Base-by-base conservation (phyloP, 1,139 yeast species). In the Lodderomyces oxycetoniae region DNA sequence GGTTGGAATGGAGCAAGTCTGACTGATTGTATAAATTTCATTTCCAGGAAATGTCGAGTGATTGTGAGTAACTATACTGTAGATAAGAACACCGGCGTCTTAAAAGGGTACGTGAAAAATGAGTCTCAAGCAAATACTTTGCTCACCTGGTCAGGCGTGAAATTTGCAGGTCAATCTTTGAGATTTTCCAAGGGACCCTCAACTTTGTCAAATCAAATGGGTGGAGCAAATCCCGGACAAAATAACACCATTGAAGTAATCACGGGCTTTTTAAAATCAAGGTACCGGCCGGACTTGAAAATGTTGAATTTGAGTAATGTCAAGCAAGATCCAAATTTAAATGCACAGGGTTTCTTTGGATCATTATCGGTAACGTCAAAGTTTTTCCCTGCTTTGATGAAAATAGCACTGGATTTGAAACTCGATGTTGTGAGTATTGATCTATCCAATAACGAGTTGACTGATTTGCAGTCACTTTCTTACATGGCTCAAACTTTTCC, bases 301-400 rank as follows among this genome's bases (percentile, higher is more conserved):
- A 61, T 91, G 68, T 66, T 91, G 38, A 85, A 89, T 50, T 64
- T 91, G 36, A 69, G 81, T n/a, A 65, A 65, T 35, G 76, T 88
- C 49, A 72, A 74, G 40, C 71, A 71, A 34, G 97, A 91, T 52
- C 80, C 75, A 19, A 67, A 59, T 11, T 63, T 91, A 31, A 60
- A 61, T 13, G 62, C 72, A 12, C 72, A 72, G 42, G 95, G 96
- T 0, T 65, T 87, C 37, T 78, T 88, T 46, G 71, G 76, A 15
- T 63, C 74, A 12, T 63, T 78, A 5, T 71, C 79, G 32, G 70
- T 77, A 3, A 56, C 76, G 1, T 73, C 93, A 11, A 89, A 89
- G 55, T 80, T 89, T 71, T 88, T 91, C 57, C 85, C 89, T 3
- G 98, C 98, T 1, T 63, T 91, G 45, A 79, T 91, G 87, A 87